Evolutionary conservation across 108 stramenopile species (phyloP).

Genomic region (Pseudonitzschia multiseries): DNA sequence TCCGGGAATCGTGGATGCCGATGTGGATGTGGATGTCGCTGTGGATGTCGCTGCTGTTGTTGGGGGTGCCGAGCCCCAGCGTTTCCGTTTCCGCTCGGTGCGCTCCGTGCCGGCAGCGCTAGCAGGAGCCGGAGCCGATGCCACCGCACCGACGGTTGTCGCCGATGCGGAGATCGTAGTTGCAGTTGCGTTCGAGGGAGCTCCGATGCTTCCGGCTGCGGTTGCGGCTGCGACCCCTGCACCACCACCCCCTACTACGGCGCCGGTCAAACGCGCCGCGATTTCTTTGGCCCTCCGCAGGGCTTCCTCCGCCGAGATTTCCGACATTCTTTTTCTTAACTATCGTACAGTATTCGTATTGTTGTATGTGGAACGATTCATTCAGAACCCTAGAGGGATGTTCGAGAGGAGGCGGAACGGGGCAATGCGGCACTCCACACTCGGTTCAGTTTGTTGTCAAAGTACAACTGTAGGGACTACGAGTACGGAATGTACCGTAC

Average conservation of each 20-base stretch:
- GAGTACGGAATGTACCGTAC: no score
- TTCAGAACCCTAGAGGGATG: no score
- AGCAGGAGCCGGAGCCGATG: conserved; percentile 19
- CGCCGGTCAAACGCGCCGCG: conserved; percentile 68
- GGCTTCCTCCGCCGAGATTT: conserved; percentile 65
- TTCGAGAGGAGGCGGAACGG: no score
- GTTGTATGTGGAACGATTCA: no score
- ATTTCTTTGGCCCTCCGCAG: conserved; percentile 79
- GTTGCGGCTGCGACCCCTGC: not conserved
- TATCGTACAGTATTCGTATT: not conserved
- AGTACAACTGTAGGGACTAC: no score
- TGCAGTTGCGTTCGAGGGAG: conserved; percentile 4
- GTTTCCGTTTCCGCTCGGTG: conserved; percentile 38
- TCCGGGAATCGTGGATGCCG: conserved; percentile 2
- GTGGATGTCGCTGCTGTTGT: no score
- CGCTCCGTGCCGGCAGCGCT: conserved; percentile 16
- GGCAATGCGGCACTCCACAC: no score
- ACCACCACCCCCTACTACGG: conserved; percentile 15
- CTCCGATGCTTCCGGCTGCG: conserved; percentile 2
- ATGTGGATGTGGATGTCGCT: no score
- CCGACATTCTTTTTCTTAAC: conserved; percentile 2
- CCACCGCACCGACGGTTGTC: conserved; percentile 8
- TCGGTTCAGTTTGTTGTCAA: no score
- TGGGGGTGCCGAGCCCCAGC: conserved; percentile 40
- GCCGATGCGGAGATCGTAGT: conserved; percentile 6